Conservation (phyloP, 75 land plant genomes). For the Sequoiadendron giganteum region DNA sequence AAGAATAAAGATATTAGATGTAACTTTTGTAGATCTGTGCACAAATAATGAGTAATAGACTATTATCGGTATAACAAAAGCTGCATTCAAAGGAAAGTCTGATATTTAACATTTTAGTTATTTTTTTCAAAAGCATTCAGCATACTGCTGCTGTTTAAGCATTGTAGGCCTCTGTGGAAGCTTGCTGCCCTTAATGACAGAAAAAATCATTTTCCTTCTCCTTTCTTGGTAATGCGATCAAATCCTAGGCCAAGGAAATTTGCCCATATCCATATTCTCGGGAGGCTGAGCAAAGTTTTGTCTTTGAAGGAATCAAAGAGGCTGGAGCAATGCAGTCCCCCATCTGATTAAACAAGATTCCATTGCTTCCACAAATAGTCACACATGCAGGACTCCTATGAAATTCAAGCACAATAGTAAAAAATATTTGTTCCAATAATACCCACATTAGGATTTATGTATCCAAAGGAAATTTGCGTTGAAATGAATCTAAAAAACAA, state of each 20-base stretch:
- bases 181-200: constrained; percentile 23
- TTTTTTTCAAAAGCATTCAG: no score
- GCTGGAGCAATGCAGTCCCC: neutral
- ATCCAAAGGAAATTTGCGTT: neutral
- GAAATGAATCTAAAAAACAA: neutral
- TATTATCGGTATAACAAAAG: no score
- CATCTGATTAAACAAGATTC: neutral
- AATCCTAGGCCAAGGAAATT: constrained; percentile 32
- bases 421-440: neutral
- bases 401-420: neutral
- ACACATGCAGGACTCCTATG: neutral
- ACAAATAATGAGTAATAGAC: no score
- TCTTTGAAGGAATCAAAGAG: neutral
- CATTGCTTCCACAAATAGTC: neutral
- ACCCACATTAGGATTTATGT: neutral
- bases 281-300: neutral
- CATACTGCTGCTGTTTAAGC: no score
- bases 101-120: no score
- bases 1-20: no score
- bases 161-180: constrained; percentile 36
- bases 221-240: constrained; percentile 22
- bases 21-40: no score
- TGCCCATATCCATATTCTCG: constrained; percentile 12
- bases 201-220: constrained; percentile 39
- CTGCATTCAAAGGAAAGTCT: no score